Percentiles rank a stretch among this genome's conserved stretches.
Evolutionary conservation across 768 basidiomycete genomes (phyloP).

Genomic region (Tubosaeta brunneosetosa): DNA sequence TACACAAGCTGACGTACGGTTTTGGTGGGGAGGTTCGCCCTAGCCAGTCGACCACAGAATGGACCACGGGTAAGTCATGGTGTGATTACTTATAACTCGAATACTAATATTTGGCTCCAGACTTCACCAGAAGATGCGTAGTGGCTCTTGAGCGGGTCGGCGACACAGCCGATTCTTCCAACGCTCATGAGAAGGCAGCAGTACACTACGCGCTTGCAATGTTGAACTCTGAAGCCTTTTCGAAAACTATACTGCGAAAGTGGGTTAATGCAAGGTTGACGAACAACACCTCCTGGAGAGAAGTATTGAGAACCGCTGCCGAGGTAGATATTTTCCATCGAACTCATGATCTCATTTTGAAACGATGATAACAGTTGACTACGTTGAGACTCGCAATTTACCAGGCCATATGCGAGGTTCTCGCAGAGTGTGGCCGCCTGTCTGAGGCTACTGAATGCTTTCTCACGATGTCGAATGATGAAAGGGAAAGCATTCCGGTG

Average conservation of each 20-base stretch:
- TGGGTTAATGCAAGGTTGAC: constrained; percentile 3
- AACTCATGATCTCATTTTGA: neutral
- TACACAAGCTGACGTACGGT: neutral
- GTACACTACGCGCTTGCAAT: constrained; percentile 1
- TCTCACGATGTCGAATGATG: neutral
- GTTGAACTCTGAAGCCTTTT: neutral
- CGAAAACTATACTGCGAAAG: neutral
- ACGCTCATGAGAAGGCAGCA: neutral
- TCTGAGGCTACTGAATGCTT: neutral
- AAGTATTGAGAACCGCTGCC: neutral
- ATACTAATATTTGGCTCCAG: neutral
- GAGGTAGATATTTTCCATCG: neutral
- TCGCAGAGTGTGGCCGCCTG: neutral
- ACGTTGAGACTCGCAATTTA: neutral
- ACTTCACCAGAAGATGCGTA: constrained; percentile 1
- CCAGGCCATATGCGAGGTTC: constrained; percentile 1
- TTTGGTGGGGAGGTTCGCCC: neutral
- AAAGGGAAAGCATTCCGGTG: neutral
- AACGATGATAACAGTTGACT: neutral
- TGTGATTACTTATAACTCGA: neutral
- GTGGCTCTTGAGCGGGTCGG: neutral
- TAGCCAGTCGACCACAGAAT: neutral
- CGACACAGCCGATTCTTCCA: neutral
- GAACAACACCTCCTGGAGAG: neutral
- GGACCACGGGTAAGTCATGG: neutral